phyloP scores from a whole-genome alignment of 164 flowering plant genomes.

The Kalanchoe fedtschenkoi region DNA sequence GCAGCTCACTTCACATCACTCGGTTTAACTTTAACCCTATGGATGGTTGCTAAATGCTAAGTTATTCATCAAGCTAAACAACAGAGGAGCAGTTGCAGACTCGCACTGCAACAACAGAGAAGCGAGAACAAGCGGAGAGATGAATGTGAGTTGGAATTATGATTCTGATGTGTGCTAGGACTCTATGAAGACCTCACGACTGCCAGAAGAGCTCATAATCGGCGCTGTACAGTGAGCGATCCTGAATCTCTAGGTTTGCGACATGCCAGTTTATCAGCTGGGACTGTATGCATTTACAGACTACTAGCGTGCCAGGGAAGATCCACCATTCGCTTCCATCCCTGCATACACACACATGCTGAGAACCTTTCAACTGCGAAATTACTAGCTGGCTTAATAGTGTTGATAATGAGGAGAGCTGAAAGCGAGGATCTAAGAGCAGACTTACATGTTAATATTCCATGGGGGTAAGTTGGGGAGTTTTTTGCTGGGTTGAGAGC shows the following conservation, averaged over 20 bases:
- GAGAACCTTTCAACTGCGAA: not conserved
- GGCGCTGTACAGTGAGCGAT: slow-evolving; percentile 85
- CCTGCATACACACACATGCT: slow-evolving; percentile 37
- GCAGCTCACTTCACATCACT: slow-evolving; percentile 4
- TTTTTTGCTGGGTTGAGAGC: slow-evolving; percentile 37
- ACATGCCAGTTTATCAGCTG: slow-evolving; percentile 84
- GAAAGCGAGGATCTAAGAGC: not conserved
- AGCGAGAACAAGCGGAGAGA: too few relatives aligned
- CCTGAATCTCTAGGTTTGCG: slow-evolving; percentile 96
- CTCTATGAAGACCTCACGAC: slow-evolving; percentile 52
- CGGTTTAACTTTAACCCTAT: too few relatives aligned
- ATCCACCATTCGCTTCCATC: slow-evolving; percentile 99
- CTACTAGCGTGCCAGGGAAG: slow-evolving; percentile 65
- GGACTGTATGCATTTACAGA: slow-evolving; percentile 84
- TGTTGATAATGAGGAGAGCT: not conserved
- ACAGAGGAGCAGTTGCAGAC: too few relatives aligned
- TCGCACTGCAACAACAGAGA: too few relatives aligned
- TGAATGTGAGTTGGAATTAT: too few relatives aligned
- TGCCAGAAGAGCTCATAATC: slow-evolving; percentile 87
- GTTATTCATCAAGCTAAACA: too few relatives aligned
- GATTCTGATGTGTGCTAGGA: too few relatives aligned
- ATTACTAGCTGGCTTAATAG: not conserved
- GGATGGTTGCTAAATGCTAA: too few relatives aligned
- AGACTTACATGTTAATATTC: slow-evolving; percentile 80
- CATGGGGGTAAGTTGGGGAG: slow-evolving; percentile 57